Conservation (phyloP, 225 moss, liverwort and hornwort species). For the Ulota crispa region DNA sequence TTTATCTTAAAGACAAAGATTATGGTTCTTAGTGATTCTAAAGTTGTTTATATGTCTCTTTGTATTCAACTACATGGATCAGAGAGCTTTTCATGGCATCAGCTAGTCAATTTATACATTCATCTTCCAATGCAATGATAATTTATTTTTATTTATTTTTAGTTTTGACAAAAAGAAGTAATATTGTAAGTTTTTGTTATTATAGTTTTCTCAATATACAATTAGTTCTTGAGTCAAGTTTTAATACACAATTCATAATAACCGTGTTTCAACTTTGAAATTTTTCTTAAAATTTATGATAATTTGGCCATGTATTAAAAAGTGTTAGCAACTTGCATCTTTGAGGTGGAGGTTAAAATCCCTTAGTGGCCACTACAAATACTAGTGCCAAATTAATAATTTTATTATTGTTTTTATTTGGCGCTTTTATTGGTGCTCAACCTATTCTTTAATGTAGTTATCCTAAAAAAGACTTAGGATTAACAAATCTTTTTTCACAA, state of each 20-base stretch:
- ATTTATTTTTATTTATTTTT: no score
- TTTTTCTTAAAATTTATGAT: neutral
- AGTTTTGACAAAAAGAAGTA: no score
- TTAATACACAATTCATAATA: no score
- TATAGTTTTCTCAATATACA: no score
- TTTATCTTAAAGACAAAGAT: no score
- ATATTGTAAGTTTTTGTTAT: no score
- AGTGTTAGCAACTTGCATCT: neutral
- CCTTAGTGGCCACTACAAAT: neutral
- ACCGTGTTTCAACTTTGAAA: neutral
- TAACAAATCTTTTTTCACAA: no score
- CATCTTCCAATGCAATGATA: no score
- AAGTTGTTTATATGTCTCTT: neutral
- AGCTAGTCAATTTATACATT: no score
- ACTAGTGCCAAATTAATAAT: neutral
- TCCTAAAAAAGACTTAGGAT: no score
- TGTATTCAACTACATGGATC: neutral
- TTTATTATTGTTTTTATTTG: neutral
- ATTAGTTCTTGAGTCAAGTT: no score
- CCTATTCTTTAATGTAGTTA: no score
- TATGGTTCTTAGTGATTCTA: neutral
- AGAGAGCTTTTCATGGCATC: neutral
- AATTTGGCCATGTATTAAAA: neutral
- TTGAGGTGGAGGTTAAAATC: neutral
- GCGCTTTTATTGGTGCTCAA: neutral